Evolutionary conservation across 139 green algal genomes (phyloP), one percentile per base, ranked within the genome.

Genomic region (Nannochloris sp.): DNA sequence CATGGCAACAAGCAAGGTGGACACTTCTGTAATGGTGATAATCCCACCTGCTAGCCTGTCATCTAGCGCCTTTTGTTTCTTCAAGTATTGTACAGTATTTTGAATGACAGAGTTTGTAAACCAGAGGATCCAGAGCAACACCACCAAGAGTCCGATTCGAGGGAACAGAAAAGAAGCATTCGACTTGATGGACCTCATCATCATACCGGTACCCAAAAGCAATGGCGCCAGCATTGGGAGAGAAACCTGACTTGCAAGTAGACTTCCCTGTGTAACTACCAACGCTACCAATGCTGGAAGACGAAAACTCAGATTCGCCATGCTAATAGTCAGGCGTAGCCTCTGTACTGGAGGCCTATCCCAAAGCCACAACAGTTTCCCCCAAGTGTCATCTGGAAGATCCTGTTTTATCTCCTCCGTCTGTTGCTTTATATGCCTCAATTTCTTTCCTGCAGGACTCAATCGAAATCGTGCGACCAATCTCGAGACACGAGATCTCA

Each of bases 221-320:
- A 92, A 65, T 29, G 85, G 85, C 13, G 85, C 83, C 59, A 92
- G 69, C 77, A 92, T 88, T n/a, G 85, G 85, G 49, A 92, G 75
- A 28, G 73, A 84, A 23, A 92, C 71, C 63, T 84, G 65, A 44
- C 58, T 79, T 46, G 80, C 65, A 12, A 83, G 61, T 29, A 87
- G 62, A 53, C 73, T 69, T 11, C 83, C 55, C 36, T 85, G 79
- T 6, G 73, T 82, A 49, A 71, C 73, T 3, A 85, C 28, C 11
- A 89, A 68, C 5, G 80, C 81, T 57, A 82, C 11, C 5, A 89
- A 43, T 9, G 79, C 80, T 4, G 82, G 82, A 60, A 87, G 62
- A 20, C 75, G 69, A 49, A 88, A 73, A 17, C 63, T 71, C 62
- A 76, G 77, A 63, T 90, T 87, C 14, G 84, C 84, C 71, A 90